Percentiles rank a stretch among this genome's conserved stretches.
Conservation (phyloP, 164 flowering plant genomes). For the Nelumbo lutea region DNA sequence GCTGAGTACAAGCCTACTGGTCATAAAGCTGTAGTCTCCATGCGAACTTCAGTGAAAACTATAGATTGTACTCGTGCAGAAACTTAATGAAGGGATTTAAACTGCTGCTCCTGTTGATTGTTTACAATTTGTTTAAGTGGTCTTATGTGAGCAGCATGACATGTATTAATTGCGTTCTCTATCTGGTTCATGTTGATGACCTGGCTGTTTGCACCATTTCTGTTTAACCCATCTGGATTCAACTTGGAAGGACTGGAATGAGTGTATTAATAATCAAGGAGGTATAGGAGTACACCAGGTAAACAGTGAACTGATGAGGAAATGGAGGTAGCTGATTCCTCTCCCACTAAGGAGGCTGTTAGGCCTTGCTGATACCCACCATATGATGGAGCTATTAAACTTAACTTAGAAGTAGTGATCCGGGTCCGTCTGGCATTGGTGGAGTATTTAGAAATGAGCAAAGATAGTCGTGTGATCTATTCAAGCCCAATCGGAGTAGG, state of each 20-base stretch:
- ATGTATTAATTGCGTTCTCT: slow-evolving; percentile 66
- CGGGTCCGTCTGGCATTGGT: slow-evolving; percentile 78
- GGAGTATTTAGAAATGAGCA: neutral
- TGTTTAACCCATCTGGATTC: slow-evolving; percentile 93
- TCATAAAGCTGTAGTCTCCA: slow-evolving; percentile 85
- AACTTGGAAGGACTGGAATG: slow-evolving; percentile 89
- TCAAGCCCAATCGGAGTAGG: too few relatives aligned
- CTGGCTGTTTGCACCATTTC: slow-evolving; percentile 93
- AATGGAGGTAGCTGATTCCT: too few relatives aligned
- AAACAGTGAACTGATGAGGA: slow-evolving; percentile 52
- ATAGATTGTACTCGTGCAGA: slow-evolving; percentile 88
- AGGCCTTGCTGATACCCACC: too few relatives aligned
- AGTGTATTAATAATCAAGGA: slow-evolving; percentile 86
- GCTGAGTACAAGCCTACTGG: slow-evolving; percentile 94
- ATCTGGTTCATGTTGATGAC: slow-evolving; percentile 89
- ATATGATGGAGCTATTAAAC: too few relatives aligned
- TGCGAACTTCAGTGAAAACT: slow-evolving; percentile 85
- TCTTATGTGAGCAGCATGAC: slow-evolving; percentile 66
- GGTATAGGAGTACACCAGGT: slow-evolving; percentile 84
- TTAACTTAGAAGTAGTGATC: slow-evolving; percentile 15
- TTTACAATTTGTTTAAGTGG: slow-evolving; percentile 61
- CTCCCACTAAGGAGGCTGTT: too few relatives aligned
- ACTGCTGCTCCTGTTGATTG: slow-evolving; percentile 63
- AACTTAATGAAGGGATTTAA: slow-evolving; percentile 95
- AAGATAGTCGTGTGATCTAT: too few relatives aligned